Percentiles rank a stretch among this genome's conserved stretches.
Conservation (phyloP, 2,329 filamentous ascomycete genomes). For the Beauveria asiatica region DNA sequence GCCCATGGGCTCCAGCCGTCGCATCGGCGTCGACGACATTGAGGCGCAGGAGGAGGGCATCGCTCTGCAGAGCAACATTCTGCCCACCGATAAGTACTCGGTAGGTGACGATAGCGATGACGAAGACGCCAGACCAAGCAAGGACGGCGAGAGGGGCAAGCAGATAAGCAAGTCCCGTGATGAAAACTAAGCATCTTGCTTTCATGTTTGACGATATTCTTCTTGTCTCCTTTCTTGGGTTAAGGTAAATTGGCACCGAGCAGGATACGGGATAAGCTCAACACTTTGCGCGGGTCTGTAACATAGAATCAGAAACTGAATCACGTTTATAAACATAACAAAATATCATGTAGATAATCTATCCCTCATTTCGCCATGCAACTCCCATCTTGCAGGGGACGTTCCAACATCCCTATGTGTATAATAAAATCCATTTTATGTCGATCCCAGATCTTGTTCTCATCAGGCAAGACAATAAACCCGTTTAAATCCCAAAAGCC, state of each 20-base stretch:
- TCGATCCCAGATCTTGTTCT: constrained; percentile 9
- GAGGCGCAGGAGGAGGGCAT: constrained; percentile 15
- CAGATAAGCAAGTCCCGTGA: not conserved
- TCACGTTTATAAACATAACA: not conserved
- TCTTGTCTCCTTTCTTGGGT: not conserved
- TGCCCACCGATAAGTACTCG: constrained; percentile 42
- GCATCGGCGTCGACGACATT: constrained; percentile 31
- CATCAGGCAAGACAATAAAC: not conserved
- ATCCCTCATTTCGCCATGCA: constrained; percentile 7
- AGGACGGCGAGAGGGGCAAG: constrained; percentile 10
- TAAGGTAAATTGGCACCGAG: not conserved
- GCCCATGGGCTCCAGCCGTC: constrained; percentile 19
- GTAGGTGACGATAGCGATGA: constrained; percentile 51
- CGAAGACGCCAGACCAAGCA: constrained; percentile 26
- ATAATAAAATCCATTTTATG: constrained; percentile 3
- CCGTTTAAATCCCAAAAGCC: not conserved
- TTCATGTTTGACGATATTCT: not conserved
- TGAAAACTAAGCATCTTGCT: not conserved
- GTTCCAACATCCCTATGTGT: not conserved
- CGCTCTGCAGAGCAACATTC: constrained; percentile 17
- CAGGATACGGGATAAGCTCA: not conserved
- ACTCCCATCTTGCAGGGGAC: not conserved
- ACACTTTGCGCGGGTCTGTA: not conserved
- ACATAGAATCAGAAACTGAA: not conserved
- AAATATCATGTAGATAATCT: not conserved